phyloP scores from a whole-genome alignment of 2,329 filamentous ascomycete genomes.

The Chaetomiaceae sp. region DNA sequence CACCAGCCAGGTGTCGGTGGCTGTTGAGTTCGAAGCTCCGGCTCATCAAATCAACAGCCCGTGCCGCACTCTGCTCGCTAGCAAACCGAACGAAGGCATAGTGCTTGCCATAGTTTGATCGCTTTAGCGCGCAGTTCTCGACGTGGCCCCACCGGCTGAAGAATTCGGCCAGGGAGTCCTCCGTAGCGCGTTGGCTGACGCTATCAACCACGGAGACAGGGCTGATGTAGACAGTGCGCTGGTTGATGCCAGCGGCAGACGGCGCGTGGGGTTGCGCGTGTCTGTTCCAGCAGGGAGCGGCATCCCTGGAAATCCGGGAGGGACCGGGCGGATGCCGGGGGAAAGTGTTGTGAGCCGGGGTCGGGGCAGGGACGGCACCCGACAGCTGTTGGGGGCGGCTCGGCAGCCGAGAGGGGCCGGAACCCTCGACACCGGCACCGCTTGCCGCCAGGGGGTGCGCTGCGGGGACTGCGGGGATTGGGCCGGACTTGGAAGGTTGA shows the following conservation, averaged over 20 bases:
- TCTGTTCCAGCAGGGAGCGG: no score
- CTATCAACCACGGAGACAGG: not conserved
- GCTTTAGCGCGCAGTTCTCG: not conserved
- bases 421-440: not conserved
- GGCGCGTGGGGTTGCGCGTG: no score
- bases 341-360: no score
- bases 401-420: slow-evolving; percentile 19
- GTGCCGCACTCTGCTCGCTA: not conserved
- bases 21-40: no score
- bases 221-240: no score
- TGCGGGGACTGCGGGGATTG: not conserved
- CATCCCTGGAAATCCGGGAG: no score
- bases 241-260: no score
- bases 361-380: not conserved
- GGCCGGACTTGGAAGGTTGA: slow-evolving; percentile 16
- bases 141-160: slow-evolving; percentile 10
- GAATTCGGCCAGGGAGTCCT: not conserved
- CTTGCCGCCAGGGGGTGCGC: not conserved
- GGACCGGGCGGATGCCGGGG: no score
- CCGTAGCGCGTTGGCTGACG: not conserved
- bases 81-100: not conserved
- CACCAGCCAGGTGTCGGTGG: not conserved
- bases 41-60: not conserved
- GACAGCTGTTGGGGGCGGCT: not conserved
- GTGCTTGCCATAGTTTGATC: no score